These are phyloP conservation scores for Bacidia gigantensis DNA, from an alignment of 495 filamentous ascomycete genomes.

Conservation along the genomic window DNA sequence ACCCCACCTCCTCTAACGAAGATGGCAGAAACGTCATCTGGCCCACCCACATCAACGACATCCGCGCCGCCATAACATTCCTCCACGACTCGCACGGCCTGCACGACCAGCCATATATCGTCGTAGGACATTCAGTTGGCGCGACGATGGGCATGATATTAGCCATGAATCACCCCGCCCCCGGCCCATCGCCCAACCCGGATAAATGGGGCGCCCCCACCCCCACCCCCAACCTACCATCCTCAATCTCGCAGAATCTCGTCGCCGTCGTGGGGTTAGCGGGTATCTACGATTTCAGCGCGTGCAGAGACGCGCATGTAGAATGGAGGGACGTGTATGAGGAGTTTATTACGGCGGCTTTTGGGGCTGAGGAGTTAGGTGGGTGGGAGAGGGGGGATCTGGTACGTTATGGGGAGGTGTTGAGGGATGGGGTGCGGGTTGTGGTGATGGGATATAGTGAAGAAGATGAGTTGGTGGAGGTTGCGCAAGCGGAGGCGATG, in stretches of 20 bases:
- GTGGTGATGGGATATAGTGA: constrained; percentile 46
- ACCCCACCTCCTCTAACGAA: not conserved
- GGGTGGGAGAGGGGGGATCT: constrained; percentile 43
- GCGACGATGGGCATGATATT: constrained; percentile 60
- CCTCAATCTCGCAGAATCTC: constrained; percentile 30
- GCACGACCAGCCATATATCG: constrained; percentile 35
- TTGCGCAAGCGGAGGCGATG: constrained; percentile 39
- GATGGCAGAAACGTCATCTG: constrained; percentile 36
- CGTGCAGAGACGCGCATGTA: constrained; percentile 29
- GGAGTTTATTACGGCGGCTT: constrained; percentile 47
- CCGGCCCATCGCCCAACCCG: not conserved
- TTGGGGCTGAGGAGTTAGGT: constrained; percentile 36
- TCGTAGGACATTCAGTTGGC: constrained; percentile 67
- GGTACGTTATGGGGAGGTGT: constrained; percentile 24
- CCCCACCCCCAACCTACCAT: constrained; percentile 16
- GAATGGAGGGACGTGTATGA: constrained; percentile 39
- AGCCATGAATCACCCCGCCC: constrained; percentile 32
- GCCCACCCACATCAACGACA: constrained; percentile 62
- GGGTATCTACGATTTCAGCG: constrained; percentile 53
- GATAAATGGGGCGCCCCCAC: constrained; percentile 6
- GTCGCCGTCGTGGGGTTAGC: constrained; percentile 45
- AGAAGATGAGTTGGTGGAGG: constrained; percentile 48
- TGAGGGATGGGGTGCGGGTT: constrained; percentile 31
- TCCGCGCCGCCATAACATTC: constrained; percentile 45
- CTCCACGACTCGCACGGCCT: constrained; percentile 39